Base-by-base conservation (phyloP, 495 filamentous ascomycete genomes). In the Halenospora varia region DNA sequence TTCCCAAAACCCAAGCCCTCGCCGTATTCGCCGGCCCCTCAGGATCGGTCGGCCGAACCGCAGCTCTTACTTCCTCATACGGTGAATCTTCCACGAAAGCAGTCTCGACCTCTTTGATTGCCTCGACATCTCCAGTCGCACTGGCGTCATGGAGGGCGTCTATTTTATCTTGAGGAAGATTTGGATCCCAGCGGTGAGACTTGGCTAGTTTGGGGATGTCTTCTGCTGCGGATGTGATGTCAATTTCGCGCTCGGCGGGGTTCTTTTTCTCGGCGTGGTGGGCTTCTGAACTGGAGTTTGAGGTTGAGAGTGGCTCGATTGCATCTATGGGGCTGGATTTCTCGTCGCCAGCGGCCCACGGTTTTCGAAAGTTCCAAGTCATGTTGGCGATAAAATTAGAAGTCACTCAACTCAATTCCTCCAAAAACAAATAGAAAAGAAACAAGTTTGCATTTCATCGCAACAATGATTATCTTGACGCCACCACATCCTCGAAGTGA, bases 1-100 rank as follows among this genome's bases (percentile, higher is more conserved):
- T 63, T 1, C 88, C 88, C 53, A 91, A 82, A 2, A 79, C 66
- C 88, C 88, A 91, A 23, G 86, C 87, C 41, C 88, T 79, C 29
- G 90, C 66, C 6, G 88, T 90, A 68, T 87, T 89, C 60, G 77
- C 80, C 19, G 82, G 78, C 25, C 85, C 71, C 41, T 82, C 80
- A 54, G 87, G 83, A 64, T 89, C 85, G 57, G 76, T 73, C 66
- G 84, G 77, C 56, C 73, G 75, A 1, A 85, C 82, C 13, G 80
- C 78, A 17, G 81, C 80, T 23, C 80, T 72, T 26, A 85, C 88
- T 65, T 89, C 58, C 39, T 25, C 39, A 53, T 60, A 91, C 0
- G 86, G 86, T 6, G 87, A 90, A 66, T 89, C 70, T 54, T 78
- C 75, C 22, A 60, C 66, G 22, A 70, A 68, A 1, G 66, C 29